Evolutionary conservation across 2,329 filamentous ascomycete genomes (phyloP).

Genomic region (Triangularia verruculosa): DNA sequence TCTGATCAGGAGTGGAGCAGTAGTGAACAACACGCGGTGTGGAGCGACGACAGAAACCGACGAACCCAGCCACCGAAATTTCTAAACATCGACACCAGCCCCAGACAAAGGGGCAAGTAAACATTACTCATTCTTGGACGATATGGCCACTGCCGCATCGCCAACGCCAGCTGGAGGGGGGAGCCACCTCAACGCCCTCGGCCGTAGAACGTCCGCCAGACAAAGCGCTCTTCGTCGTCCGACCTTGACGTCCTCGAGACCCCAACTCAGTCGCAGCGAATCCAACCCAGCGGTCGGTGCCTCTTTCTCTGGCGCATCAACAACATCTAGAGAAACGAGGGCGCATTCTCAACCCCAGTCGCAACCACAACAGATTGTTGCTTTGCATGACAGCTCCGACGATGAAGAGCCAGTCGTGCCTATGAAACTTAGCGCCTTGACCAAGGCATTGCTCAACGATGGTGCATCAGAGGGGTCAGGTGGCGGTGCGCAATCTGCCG

Average conservation of each 20-base stretch:
- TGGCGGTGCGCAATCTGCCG: slow-evolving; percentile 30
- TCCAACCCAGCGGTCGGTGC: slow-evolving; percentile 38
- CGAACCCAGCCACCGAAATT: background rate
- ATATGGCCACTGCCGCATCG: slow-evolving; percentile 52
- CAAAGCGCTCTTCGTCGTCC: slow-evolving; percentile 50
- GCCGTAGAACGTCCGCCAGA: slow-evolving; percentile 54
- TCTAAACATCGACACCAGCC: background rate
- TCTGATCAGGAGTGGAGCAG: slow-evolving; percentile 27
- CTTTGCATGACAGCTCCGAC: slow-evolving; percentile 81
- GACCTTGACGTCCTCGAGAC: slow-evolving; percentile 38
- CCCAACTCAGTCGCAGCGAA: slow-evolving; percentile 44
- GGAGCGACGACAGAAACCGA: slow-evolving; percentile 20
- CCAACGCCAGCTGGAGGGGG: slow-evolving; percentile 52
- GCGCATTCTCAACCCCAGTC: slow-evolving; percentile 1
- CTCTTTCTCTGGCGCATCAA: slow-evolving; percentile 22
- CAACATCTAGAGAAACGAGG: slow-evolving; percentile 24
- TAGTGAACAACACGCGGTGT: slow-evolving; percentile 9
- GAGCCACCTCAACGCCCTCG: slow-evolving; percentile 44
- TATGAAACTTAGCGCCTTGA: slow-evolving; percentile 90
- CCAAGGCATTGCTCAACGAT: slow-evolving; percentile 76
- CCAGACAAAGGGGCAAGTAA: slow-evolving; percentile 24
- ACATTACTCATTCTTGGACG: background rate
- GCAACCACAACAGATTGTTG: slow-evolving; percentile 24
- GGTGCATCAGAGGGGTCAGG: slow-evolving; percentile 44
- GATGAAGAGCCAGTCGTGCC: slow-evolving; percentile 81